Conservation (phyloP, 495 filamentous ascomycete species). For the Lepidopterella palustris region DNA sequence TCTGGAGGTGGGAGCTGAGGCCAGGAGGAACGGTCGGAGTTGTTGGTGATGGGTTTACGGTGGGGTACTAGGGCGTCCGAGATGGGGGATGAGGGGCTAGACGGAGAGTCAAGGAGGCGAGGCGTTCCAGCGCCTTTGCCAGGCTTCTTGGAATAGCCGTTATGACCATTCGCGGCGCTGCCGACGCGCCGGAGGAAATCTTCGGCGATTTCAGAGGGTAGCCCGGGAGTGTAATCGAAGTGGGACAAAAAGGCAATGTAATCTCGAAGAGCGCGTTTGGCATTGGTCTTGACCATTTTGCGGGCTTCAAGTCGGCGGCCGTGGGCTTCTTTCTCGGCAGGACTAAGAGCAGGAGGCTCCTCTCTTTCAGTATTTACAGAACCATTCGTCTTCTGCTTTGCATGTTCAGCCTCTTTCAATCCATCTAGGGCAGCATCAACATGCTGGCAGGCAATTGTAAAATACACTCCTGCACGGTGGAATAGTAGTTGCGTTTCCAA, state of each 20-base stretch:
- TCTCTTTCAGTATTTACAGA: slow-evolving; percentile 24
- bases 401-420: slow-evolving; percentile 31
- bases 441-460: slow-evolving; percentile 60
- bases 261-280: slow-evolving; percentile 66
- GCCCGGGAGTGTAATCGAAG: slow-evolving; percentile 69
- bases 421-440: slow-evolving; percentile 50
- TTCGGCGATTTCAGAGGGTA: slow-evolving; percentile 56
- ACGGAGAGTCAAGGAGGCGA: slow-evolving; percentile 14
- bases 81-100: slow-evolving; percentile 10
- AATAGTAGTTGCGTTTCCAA: slow-evolving; percentile 68
- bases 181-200: slow-evolving; percentile 62
- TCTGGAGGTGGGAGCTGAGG: slow-evolving; percentile 35
- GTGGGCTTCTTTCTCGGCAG: slow-evolving; percentile 33
- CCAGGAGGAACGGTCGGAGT: slow-evolving; percentile 30
- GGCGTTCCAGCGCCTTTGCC: slow-evolving; percentile 24
- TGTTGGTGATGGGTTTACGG: slow-evolving; percentile 21
- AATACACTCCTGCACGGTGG: slow-evolving; percentile 66
- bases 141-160: slow-evolving; percentile 3
- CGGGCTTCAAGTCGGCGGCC: slow-evolving; percentile 50
- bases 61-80: slow-evolving; percentile 33
- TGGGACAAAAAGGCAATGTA: slow-evolving; percentile 60
- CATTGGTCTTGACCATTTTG: slow-evolving; percentile 60
- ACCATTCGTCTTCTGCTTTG: slow-evolving; percentile 17
- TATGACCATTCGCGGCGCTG: slow-evolving; percentile 41
- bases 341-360: slow-evolving; percentile 23